Evolutionary conservation across 1,284 basidiomycete species (phyloP), one percentile per base, ranked within the genome.

Genomic region (Cutaneotrichosporon spelunceum): DNA sequence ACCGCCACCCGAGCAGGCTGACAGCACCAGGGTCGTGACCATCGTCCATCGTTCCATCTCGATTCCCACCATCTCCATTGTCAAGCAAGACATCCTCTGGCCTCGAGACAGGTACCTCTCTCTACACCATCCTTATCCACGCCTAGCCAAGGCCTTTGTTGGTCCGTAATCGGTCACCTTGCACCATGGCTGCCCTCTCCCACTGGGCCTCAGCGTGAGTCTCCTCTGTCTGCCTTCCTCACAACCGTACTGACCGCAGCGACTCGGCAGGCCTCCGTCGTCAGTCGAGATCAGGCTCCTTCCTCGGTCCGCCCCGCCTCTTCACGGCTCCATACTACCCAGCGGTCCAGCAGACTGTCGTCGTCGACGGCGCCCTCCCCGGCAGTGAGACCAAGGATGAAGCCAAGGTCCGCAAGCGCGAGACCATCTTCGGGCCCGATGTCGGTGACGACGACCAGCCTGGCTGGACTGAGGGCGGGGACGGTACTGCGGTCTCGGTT

Each of bases 391-490:
- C 60, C 36, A 69, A 57, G 60, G 61, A 80, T 60, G 65, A 66
- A 29, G 62, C 53, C 53, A 70, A 79, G 61, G 79, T 82, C 55
- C 82, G 81, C 70, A 83, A 83, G 66, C 79, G 83, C 34, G 84
- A 86, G 71, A 86, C 84, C 0, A 81, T 89, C 33, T 89, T 89
- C 75, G 87, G 87, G 0, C 87, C 87, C n/a, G 85, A 84, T 68
- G 85, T 89, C 50, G 87, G 87, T 4, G 81, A 85, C 36, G 84
- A 79, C 53, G 78, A 78, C 66, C 77, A 77, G 62, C 75, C 75
- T 4, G 74, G 78, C 39, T 74, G 74, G 77, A 72, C 70, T 2
- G 66, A 70, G 52, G 60, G 68, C 16, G 61, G 67, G 53, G 71
- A 69, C 53, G 69, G 72, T 52, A 65, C 65, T 33, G 86, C 87